Evolutionary conservation across 805 yeast genomes (phyloP).

Genomic region (Candida glaebosa): DNA sequence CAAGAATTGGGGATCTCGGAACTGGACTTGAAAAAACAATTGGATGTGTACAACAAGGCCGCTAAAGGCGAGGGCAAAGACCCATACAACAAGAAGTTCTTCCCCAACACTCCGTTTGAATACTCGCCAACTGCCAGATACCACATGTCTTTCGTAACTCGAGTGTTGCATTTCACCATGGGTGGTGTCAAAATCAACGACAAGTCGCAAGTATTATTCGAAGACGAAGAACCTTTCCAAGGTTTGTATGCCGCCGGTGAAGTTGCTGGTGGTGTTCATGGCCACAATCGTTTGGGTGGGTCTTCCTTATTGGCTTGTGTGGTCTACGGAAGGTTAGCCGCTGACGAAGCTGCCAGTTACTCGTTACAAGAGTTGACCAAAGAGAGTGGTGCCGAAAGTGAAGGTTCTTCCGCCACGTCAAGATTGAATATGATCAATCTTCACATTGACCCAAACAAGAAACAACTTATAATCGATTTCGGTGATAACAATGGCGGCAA

Average conservation of each 20-base stretch:
- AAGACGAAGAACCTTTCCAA: constrained; percentile 22
- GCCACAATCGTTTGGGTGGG: constrained; percentile 43
- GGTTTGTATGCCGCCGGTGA: constrained; percentile 45
- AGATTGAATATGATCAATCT: constrained; percentile 42
- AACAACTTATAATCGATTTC: constrained; percentile 34
- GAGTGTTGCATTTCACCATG: constrained; percentile 68
- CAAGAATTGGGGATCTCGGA: constrained; percentile 32
- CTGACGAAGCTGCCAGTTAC: constrained; percentile 36
- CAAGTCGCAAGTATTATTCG: constrained; percentile 41
- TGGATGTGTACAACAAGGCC: constrained; percentile 39
- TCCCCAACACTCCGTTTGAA: constrained; percentile 45
- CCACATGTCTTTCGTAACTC: constrained; percentile 51
- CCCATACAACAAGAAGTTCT: constrained; percentile 44
- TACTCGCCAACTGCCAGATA: constrained; percentile 31
- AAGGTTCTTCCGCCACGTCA: constrained; percentile 19
- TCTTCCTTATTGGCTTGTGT: constrained; percentile 44
- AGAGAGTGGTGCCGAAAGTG: constrained; percentile 6
- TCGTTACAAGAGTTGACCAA: constrained; percentile 27
- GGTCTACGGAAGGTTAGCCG: constrained; percentile 42
- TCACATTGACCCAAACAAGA: constrained; percentile 40
- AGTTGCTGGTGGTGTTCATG: constrained; percentile 46
- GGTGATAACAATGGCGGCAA: constrained; percentile 8
- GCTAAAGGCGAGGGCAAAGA: constrained; percentile 42
- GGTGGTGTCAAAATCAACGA: constrained; percentile 64
- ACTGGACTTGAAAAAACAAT: constrained; percentile 25